Conservation (phyloP, 495 filamentous ascomycete species). For the Schizothecium vesticola region DNA sequence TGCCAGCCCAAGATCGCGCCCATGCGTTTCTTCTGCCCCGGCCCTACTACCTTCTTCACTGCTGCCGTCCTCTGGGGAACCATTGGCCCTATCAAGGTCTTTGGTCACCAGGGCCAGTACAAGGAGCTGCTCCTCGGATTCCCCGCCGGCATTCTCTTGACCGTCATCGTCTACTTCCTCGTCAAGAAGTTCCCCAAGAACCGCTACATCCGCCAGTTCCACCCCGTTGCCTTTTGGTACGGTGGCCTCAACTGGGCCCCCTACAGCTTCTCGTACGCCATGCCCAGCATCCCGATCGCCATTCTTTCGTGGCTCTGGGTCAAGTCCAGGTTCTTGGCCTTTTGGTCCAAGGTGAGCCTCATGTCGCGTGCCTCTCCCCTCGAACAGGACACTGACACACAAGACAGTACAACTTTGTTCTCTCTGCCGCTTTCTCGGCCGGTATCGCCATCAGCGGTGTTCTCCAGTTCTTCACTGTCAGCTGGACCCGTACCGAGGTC, state of each 20-base stretch:
- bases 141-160: slow-evolving; percentile 32
- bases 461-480: slow-evolving; percentile 37
- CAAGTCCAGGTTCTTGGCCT: slow-evolving; percentile 28
- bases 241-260: slow-evolving; percentile 34
- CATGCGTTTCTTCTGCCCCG: slow-evolving; percentile 37
- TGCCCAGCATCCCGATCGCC: slow-evolving; percentile 37
- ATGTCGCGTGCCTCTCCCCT: not conserved
- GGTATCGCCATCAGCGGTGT: slow-evolving; percentile 37
- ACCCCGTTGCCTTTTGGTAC: slow-evolving; percentile 36
- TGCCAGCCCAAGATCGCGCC: slow-evolving; percentile 34
- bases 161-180: slow-evolving; percentile 26
- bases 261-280: slow-evolving; percentile 34
- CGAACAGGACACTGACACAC: not conserved
- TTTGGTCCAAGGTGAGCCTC: slow-evolving; percentile 38
- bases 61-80: slow-evolving; percentile 43
- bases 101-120: slow-evolving; percentile 35
- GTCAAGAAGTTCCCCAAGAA: slow-evolving; percentile 27
- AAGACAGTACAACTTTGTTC: slow-evolving; percentile 38
- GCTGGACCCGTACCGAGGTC: slow-evolving; percentile 25
- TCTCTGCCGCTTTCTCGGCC: slow-evolving; percentile 34
- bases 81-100: slow-evolving; percentile 39
- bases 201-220: slow-evolving; percentile 30
- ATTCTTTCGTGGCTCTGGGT: slow-evolving; percentile 35
- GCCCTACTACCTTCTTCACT: slow-evolving; percentile 40
- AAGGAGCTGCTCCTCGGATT: slow-evolving; percentile 33